These are phyloP conservation scores for Lachnellula occidentalis DNA, from an alignment of 2,329 filamentous ascomycete species.

Conservation along the genomic window DNA sequence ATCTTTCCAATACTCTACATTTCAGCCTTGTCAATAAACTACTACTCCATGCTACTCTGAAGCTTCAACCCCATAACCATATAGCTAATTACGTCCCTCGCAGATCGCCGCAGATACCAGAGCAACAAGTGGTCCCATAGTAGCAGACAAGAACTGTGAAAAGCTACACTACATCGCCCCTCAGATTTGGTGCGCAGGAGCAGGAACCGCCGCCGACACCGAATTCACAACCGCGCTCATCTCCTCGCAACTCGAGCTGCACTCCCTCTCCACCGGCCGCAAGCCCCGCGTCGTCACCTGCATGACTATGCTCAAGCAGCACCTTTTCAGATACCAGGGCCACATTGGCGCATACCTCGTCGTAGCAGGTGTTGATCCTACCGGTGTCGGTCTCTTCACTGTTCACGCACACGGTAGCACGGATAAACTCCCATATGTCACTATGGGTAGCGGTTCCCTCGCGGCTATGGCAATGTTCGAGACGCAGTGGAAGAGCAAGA, in stretches of 20 bases:
- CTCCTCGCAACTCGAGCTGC: conserved; percentile 96
- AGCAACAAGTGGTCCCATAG: conserved; percentile 94
- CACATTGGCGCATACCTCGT: conserved; percentile 98
- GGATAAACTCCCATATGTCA: conserved; percentile 98
- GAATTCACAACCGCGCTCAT: conserved; percentile 99
- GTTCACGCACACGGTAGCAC: conserved; percentile 98
- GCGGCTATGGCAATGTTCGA: conserved; percentile 98
- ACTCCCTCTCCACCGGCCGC: conserved; percentile 91
- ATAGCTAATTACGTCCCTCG: conserved; percentile 17
- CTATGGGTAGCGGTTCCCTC: conserved; percentile 94
- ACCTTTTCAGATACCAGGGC: conserved; percentile 97
- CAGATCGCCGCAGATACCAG: conserved; percentile 97
- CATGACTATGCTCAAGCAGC: conserved; percentile 99
- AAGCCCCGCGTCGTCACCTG: conserved; percentile 96
- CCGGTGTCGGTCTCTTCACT: conserved; percentile 91
- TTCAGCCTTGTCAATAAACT: neutral
- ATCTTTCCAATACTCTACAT: neutral
- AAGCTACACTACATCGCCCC: conserved; percentile 99
- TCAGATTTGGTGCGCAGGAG: conserved; percentile 98
- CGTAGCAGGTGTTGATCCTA: conserved; percentile 93
- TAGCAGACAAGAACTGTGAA: conserved; percentile 99
- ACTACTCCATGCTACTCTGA: neutral
- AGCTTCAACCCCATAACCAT: neutral
- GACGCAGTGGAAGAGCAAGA: conserved; percentile 79
- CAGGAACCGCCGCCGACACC: conserved; percentile 94